These are phyloP conservation scores for Xylaria sp. DNA, from an alignment of 495 filamentous ascomycete species.

Conservation along the genomic window DNA sequence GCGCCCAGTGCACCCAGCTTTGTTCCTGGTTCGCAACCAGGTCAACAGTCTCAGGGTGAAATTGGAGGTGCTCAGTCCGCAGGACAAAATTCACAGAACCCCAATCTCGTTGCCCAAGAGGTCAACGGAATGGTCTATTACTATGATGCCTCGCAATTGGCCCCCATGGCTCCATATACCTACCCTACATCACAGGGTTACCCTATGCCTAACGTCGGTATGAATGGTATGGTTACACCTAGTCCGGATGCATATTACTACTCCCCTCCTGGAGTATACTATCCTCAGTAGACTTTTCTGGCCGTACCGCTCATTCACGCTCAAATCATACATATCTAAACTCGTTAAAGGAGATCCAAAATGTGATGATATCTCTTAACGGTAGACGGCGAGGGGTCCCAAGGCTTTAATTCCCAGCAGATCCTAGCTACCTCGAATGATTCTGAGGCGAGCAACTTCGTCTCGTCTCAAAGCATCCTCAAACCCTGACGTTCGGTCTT, in stretches of 20 bases:
- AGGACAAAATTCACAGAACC: slow-evolving; percentile 50
- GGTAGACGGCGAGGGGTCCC: neutral
- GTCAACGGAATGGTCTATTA: slow-evolving; percentile 96
- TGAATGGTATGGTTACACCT: slow-evolving; percentile 84
- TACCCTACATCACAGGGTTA: slow-evolving; percentile 59
- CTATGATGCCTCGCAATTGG: slow-evolving; percentile 78
- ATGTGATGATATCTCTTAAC: neutral
- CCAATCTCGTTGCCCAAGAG: slow-evolving; percentile 86
- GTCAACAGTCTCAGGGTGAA: slow-evolving; percentile 57
- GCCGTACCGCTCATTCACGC: neutral
- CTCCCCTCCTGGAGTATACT: slow-evolving; percentile 68
- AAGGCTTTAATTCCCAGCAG: slow-evolving; percentile 1
- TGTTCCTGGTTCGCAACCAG: slow-evolving; percentile 60
- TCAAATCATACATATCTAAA: neutral
- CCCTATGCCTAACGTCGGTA: slow-evolving; percentile 64
- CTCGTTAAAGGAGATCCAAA: neutral
- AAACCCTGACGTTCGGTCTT: slow-evolving; percentile 3
- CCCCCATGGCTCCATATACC: slow-evolving; percentile 58
- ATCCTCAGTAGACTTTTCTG: slow-evolving; percentile 56
- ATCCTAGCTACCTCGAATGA: neutral
- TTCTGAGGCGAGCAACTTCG: neutral
- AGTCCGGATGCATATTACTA: slow-evolving; percentile 76
- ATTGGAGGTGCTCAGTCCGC: slow-evolving; percentile 51
- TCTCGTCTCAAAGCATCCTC: neutral
- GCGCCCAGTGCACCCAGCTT: slow-evolving; percentile 64